phyloP scores from a whole-genome alignment of 805 yeast genomes.

The Saccharomyces mikatae region DNA sequence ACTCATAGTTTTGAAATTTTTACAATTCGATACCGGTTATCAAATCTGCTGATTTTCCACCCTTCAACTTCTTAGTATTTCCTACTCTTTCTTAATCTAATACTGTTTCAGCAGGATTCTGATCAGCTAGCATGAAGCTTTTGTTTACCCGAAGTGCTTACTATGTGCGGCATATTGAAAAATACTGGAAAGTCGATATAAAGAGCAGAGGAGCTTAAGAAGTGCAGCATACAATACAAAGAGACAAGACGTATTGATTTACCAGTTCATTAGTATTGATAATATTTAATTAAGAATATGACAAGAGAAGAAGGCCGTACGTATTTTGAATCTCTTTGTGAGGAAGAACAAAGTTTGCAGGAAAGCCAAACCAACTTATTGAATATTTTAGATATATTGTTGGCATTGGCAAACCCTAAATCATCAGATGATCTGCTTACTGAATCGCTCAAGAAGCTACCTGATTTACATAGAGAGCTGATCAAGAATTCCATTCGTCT shows the following conservation, averaged over 20 bases:
- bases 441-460: constrained; percentile 9
- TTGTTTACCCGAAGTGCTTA: neutral
- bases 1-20: constrained; percentile 1
- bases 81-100: neutral
- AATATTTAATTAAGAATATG: neutral
- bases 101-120: neutral
- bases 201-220: neutral
- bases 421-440: constrained; percentile 12
- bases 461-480: constrained; percentile 9
- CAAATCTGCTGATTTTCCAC: neutral
- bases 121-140: neutral
- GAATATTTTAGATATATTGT: constrained; percentile 8
- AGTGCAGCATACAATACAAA: neutral
- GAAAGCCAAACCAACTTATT: constrained; percentile 13
- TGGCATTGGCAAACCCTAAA: constrained; percentile 8
- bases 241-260: neutral
- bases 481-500: constrained; percentile 12
- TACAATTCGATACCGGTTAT: neutral
- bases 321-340: constrained; percentile 23
- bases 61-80: neutral
- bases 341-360: constrained; percentile 19
- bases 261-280: neutral
- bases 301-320: constrained; percentile 6
- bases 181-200: neutral
- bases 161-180: neutral